Evolutionary conservation across 768 basidiomycete species (phyloP), one percentile per base, ranked within the genome.

Genomic region (Lactarius quietus): DNA sequence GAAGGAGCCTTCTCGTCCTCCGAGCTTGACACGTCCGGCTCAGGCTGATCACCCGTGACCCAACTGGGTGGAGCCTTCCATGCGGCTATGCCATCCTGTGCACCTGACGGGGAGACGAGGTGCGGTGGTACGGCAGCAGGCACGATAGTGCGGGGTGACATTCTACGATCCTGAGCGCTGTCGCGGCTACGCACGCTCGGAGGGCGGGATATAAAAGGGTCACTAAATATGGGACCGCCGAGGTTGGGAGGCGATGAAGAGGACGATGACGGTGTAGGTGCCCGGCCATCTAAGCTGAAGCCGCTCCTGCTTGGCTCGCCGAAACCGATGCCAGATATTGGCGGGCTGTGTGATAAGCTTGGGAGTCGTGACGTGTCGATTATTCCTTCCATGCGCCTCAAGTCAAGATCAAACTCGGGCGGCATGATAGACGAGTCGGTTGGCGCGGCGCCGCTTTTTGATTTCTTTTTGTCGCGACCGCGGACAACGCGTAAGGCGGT

Each of bases 331-430:
- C 79, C 77, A 72, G 82, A 80, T 54, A 79, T 76, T 4, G 80
- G 79, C 1, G 82, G 77, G 41, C 64, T 70, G 67, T 76, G 77
- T 57, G 68, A 69, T 63, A 43, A 59, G 59, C 31, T 57, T 62
- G 66, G 65, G 26, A 70, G 56, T 18, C 65, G 60, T 20, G 71
- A 76, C 1, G 78, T 75, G 74, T 93, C 80, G 67, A 96, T 78
- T 72, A 97, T 93, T 7, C 89, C 95, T 43, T 90, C 88, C 83
- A 97, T 93, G 58, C 84, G 77, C 12, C 88, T 83, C 52, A 92
- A 73, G 72, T 93, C 84, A 23, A 84, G 84, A 73, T 92, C 89
- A 64, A 84, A 79, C 39, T 78, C 76, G 17, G 73, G 74, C 52
- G 75, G 38, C 73, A 72, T 0, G 78, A 74, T 0, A 77, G 74